Evolutionary conservation across 306 rosid genomes (phyloP).

Genomic region (Malus fusca): DNA sequence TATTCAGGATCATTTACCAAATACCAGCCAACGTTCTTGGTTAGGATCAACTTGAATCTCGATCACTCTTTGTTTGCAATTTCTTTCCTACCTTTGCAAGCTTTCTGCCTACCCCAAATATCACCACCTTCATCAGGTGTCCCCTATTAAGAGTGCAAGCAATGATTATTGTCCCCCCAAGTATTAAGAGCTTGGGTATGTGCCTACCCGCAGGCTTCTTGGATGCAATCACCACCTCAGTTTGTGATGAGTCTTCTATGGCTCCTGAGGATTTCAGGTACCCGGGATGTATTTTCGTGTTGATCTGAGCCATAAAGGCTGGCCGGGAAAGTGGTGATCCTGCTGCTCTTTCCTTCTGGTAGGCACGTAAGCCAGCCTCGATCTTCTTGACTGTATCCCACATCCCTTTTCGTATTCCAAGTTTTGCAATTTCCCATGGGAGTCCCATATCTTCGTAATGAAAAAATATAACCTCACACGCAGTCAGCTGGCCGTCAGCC

Average conservation of each 20-base stretch:
- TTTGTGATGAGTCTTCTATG: slow-evolving; percentile 8
- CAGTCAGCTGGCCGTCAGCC: slow-evolving; percentile 44
- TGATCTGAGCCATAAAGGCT: slow-evolving; percentile 61
- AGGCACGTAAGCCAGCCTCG: slow-evolving; percentile 62
- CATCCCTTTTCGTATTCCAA: slow-evolving; percentile 78
- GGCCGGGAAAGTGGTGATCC: slow-evolving; percentile 46
- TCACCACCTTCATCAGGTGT: slow-evolving; percentile 52
- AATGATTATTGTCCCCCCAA: slow-evolving; percentile 68
- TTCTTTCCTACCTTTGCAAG: slow-evolving; percentile 61
- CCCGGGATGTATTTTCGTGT: slow-evolving; percentile 51
- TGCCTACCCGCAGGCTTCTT: slow-evolving; percentile 40
- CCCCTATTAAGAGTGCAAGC: slow-evolving; percentile 78
- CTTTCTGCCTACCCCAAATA: slow-evolving; percentile 69
- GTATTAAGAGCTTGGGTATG: slow-evolving; percentile 57
- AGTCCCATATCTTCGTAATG: slow-evolving; percentile 92
- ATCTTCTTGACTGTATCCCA: slow-evolving; percentile 90
- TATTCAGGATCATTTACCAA: not conserved
- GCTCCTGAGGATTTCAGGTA: slow-evolving; percentile 42
- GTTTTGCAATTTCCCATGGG: slow-evolving; percentile 88
- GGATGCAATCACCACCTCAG: slow-evolving; percentile 5
- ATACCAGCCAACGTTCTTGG: not conserved
- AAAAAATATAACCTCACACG: slow-evolving; percentile 80
- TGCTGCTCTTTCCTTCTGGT: slow-evolving; percentile 52
- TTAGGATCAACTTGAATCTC: not conserved
- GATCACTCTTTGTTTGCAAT: slow-evolving; percentile 28